phyloP scores from a whole-genome alignment of 768 basidiomycete genomes.

The Pisolithus microcarpus region DNA sequence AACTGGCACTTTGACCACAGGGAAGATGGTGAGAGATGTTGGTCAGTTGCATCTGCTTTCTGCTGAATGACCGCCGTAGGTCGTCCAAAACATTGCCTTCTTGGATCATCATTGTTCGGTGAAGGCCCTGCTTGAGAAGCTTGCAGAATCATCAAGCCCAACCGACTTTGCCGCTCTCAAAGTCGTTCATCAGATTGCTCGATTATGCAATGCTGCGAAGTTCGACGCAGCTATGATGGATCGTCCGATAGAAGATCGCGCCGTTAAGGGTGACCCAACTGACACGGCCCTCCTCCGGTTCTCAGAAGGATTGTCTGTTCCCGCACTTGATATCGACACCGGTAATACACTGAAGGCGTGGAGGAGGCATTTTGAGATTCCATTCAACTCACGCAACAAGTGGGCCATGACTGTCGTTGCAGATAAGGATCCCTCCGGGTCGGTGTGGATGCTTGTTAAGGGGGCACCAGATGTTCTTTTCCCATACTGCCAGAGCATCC shows the following conservation, averaged over 20 bases:
- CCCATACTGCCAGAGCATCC: slow-evolving; percentile 29
- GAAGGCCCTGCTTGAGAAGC: slow-evolving; percentile 11
- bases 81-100: slow-evolving; percentile 34
- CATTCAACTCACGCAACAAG: slow-evolving; percentile 48
- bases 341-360: slow-evolving; percentile 8
- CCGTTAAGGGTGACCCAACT: slow-evolving; percentile 42
- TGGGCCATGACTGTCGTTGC: slow-evolving; percentile 46
- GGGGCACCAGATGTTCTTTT: no score
- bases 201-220: slow-evolving; percentile 51
- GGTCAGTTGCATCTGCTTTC: neutral
- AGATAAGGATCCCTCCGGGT: slow-evolving; percentile 7
- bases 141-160: slow-evolving; percentile 6
- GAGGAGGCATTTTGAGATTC: slow-evolving; percentile 30
- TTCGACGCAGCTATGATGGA: slow-evolving; percentile 30
- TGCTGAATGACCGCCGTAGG: slow-evolving; percentile 13
- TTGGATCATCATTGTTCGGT: slow-evolving; percentile 20
- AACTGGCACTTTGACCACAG: slow-evolving; percentile 43
- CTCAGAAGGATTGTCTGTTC: slow-evolving; percentile 19
- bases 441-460: no score
- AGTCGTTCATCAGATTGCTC: slow-evolving; percentile 33
- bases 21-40: slow-evolving; percentile 34
- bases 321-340: neutral
- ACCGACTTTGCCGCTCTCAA: slow-evolving; percentile 20
- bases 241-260: slow-evolving; percentile 27
- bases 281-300: slow-evolving; percentile 51